These are phyloP conservation scores for Fusarium illudens DNA, from an alignment of 2,329 filamentous ascomycete species.

Conservation along the genomic window DNA sequence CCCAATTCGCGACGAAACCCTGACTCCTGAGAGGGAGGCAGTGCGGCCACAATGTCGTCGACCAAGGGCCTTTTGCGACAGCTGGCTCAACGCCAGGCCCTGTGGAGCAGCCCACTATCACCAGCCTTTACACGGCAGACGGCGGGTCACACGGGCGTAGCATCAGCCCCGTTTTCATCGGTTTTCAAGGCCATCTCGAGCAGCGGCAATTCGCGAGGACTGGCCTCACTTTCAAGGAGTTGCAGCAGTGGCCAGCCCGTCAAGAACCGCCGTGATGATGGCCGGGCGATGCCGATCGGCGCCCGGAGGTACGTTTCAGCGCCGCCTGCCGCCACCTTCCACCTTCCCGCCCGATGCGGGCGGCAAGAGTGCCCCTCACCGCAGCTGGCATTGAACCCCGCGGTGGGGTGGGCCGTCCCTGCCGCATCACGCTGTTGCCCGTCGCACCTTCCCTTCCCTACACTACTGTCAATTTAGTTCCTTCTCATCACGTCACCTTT, in stretches of 20 bases:
- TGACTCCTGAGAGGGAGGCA: slow-evolving; percentile 26
- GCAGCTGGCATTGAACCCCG: slow-evolving; percentile 16
- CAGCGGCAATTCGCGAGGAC: slow-evolving; percentile 13
- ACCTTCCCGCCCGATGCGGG: not conserved
- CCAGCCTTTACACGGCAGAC: slow-evolving; percentile 33
- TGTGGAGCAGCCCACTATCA: slow-evolving; percentile 40
- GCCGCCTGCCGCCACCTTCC: not conserved
- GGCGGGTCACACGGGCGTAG: slow-evolving; percentile 1
- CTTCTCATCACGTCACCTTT: slow-evolving; percentile 6
- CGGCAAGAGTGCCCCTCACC: slow-evolving; percentile 18
- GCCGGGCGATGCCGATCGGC: slow-evolving; percentile 29
- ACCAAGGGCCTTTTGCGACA: slow-evolving; percentile 43
- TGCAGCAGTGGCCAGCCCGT: slow-evolving; percentile 11
- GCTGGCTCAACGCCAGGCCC: slow-evolving; percentile 35
- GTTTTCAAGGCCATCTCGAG: not conserved
- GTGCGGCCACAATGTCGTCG: slow-evolving; percentile 38
- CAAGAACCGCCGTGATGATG: slow-evolving; percentile 29
- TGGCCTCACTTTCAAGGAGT: slow-evolving; percentile 21
- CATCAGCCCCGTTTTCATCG: slow-evolving; percentile 3
- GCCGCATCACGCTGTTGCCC: slow-evolving; percentile 30
- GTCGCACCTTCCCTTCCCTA: slow-evolving; percentile 12
- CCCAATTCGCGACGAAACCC: slow-evolving; percentile 38
- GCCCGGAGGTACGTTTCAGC: slow-evolving; percentile 41
- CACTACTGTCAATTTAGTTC: not conserved
- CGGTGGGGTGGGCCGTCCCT: slow-evolving; percentile 18